Conservation (phyloP, 768 basidiomycete species). For the Boletus huronensis region DNA sequence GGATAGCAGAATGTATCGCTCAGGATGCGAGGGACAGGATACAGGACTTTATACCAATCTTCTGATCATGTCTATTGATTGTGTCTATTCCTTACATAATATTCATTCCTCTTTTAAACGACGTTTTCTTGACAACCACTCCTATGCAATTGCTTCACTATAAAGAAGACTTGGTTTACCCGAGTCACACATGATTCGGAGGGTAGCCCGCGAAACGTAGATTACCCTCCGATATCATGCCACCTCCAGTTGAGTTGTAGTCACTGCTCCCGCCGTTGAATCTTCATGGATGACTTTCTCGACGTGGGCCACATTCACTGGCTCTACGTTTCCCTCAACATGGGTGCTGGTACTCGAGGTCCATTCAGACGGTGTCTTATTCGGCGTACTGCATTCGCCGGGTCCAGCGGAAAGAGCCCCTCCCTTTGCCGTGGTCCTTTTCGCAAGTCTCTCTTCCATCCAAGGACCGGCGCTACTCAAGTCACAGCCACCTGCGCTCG, state of each 20-base stretch:
- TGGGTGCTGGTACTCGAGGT: slow-evolving; percentile 3
- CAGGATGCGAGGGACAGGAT: slow-evolving; percentile 96
- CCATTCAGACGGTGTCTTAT: neutral
- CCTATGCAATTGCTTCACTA: neutral
- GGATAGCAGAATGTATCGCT: slow-evolving; percentile 98
- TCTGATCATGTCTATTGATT: slow-evolving; percentile 41
- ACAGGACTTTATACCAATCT: slow-evolving; percentile 91
- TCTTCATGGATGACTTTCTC: slow-evolving; percentile 10
- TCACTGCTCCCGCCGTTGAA: neutral
- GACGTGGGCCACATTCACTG: neutral
- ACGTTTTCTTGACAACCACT: neutral
- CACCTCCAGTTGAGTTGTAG: neutral
- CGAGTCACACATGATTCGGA: neutral
- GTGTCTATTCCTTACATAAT: slow-evolving; percentile 11
- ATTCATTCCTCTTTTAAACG: neutral
- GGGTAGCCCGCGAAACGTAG: neutral
- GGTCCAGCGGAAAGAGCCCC: neutral
- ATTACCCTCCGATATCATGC: slow-evolving; percentile 1
- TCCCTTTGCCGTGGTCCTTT: slow-evolving; percentile 10
- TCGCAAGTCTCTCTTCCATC: slow-evolving; percentile 50
- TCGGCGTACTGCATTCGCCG: slow-evolving; percentile 1
- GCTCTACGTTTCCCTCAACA: neutral
- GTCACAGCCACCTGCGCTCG: slow-evolving; percentile 52
- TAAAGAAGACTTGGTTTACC: neutral
- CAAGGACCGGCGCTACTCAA: slow-evolving; percentile 68